A percentile compares a stretch with the other conserved stretches of the same genome.
Conservation (phyloP, 139 green algal genomes). For the Ettlia oleoabundans region DNA sequence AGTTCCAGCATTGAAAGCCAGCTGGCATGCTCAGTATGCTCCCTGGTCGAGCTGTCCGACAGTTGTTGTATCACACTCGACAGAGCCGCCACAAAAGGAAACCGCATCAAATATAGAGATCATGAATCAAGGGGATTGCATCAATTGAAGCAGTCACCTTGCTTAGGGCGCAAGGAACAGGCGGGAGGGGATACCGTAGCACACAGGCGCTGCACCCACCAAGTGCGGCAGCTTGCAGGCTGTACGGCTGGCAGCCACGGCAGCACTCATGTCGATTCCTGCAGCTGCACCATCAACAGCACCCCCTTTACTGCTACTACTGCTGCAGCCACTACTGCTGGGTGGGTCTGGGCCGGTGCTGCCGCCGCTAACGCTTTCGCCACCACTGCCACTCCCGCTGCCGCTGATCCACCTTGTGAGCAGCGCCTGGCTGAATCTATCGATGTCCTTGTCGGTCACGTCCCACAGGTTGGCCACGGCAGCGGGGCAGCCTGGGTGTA, state of each 20-base stretch:
- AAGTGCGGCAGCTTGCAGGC: constrained; percentile 82
- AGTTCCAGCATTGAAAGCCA: too few relatives aligned
- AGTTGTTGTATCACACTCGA: too few relatives aligned
- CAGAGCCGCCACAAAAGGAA: too few relatives aligned
- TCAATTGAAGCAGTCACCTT: too few relatives aligned
- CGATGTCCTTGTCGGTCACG: constrained; percentile 96
- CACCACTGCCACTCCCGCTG: not conserved
- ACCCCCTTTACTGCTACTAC: not conserved
- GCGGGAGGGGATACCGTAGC: constrained; percentile 82
- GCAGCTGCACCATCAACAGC: not conserved
- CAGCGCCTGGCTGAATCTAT: constrained; percentile 79
- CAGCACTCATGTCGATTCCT: constrained; percentile 28
- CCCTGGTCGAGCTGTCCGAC: too few relatives aligned
- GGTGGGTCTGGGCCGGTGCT: too few relatives aligned
- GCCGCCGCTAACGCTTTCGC: too few relatives aligned
- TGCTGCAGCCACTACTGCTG: too few relatives aligned
- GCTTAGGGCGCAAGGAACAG: too few relatives aligned
- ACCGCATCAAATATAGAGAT: too few relatives aligned
- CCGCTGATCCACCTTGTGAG: constrained; percentile 70
- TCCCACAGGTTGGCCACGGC: constrained; percentile 95
- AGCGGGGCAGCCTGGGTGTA: constrained; percentile 72
- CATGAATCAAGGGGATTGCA: too few relatives aligned
- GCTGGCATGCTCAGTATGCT: too few relatives aligned
- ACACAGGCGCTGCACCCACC: constrained; percentile 89
- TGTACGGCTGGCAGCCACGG: constrained; percentile 54